Base-by-base conservation (phyloP, 192 early-diverging fungal species). In the Coemansia interrupta region DNA sequence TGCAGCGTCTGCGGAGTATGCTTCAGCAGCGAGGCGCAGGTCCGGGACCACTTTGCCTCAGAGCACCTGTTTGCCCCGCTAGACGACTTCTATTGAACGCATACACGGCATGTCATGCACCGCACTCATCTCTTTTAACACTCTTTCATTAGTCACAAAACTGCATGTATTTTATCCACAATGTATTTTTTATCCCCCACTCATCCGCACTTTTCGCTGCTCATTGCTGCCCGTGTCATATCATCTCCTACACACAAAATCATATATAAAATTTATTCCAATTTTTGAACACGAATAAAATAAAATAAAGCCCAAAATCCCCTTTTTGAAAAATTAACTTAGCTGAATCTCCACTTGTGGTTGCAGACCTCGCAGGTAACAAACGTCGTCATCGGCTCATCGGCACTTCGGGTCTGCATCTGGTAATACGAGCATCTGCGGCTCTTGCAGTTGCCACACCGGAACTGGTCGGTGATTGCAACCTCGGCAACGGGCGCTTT, bases 351-450 rank as follows among this genome's bases (percentile, higher is more conserved):
- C 94, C 94, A 96, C 19, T 82, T 80, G 62, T 95, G 90, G 26
- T 83, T 81, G 72, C 95, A 98, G 20, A 78, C 81, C 30, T 83
- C 73, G 64, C 95, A 98, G 0, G 92, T 94, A 38, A 98, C 95
- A 82, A 96, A 96, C 0, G 93, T 95, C 4, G 93, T 95, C 96
- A 98, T 98, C 18, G 96, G 96, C 80, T 99, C 96, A 83, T 99
- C 96, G 12, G 96, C 96, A 53, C 87, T 89, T 39, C 96, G 83
- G 14, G 95, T 99, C 82, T 94, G 92, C 90, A 92, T 92, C 83
- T 99, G 96, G 76, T 84, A 95, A 71, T 96, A 99, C 15, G 87
- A 87, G 55, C 85, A 85, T 62, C 88, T 94, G 51, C 96, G 85
- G 28, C 84, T 61, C 48, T 87, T 86, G 82, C 96, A 99, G 58